phyloP scores from a whole-genome alignment of 23 red algal genomes.

The Agarophyton chilense region DNA sequence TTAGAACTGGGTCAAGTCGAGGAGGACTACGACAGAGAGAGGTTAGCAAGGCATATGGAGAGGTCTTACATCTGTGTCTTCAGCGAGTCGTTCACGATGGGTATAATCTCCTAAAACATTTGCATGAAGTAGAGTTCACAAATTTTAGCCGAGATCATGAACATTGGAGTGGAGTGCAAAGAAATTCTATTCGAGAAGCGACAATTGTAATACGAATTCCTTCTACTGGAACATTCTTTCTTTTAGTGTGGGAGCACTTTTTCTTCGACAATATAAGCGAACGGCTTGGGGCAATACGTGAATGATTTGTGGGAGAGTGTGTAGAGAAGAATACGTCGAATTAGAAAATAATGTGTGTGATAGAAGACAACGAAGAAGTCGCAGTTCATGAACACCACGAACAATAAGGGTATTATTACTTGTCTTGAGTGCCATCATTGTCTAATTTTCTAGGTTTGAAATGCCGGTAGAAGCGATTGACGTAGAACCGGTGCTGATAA shows the following conservation, averaged over 20 bases:
- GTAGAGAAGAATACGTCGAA: background rate
- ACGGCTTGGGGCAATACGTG: background rate
- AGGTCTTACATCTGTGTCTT: background rate
- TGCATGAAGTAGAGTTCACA: background rate
- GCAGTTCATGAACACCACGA: background rate
- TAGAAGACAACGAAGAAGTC: background rate
- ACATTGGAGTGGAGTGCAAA: background rate
- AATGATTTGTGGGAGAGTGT: background rate
- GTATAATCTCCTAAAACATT: background rate
- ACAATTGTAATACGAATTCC: background rate
- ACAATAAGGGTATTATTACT: too few species aligned
- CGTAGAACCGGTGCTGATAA: background rate
- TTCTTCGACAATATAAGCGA: background rate
- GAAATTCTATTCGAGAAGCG: background rate
- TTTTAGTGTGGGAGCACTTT: background rate
- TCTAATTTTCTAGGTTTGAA: background rate
- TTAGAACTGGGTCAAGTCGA: background rate
- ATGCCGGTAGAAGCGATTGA: background rate
- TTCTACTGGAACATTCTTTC: too few species aligned
- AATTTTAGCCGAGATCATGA: background rate
- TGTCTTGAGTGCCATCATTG: too few species aligned
- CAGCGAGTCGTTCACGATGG: background rate
- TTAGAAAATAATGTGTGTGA: background rate
- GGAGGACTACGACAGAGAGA: background rate
- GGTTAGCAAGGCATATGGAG: background rate